Evolutionary conservation across 257 asterid species (phyloP).

Genomic region (Nicotiana obtusifolia): DNA sequence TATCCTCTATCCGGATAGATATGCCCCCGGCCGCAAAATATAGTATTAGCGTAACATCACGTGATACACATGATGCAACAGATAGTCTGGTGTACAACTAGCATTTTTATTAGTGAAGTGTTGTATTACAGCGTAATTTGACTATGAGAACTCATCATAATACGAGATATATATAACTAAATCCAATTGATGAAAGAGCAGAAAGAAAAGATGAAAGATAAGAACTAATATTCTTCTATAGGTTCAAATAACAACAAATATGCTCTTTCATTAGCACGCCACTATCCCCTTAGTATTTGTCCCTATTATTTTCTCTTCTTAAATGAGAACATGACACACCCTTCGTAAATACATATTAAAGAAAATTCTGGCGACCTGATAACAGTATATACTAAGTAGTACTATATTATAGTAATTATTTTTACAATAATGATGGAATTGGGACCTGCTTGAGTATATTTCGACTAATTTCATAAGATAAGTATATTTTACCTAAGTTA

Average conservation of each 20-base stretch:
- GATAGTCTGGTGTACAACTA: not conserved
- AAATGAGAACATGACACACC: not conserved
- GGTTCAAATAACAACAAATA: not conserved
- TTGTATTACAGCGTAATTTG: not conserved
- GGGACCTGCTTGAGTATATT: too few species aligned
- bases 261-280: not conserved
- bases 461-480: too few species aligned
- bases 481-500: too few species aligned
- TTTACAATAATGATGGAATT: too few species aligned
- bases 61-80: not conserved
- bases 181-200: not conserved
- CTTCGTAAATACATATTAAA: not conserved
- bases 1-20: too few species aligned
- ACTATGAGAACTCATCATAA: not conserved
- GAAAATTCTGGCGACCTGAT: too few species aligned
- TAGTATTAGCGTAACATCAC: not conserved
- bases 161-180: not conserved
- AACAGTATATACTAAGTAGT: too few species aligned
- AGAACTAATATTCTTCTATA: not conserved
- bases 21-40: too few species aligned
- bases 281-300: not conserved
- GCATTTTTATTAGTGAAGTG: not conserved
- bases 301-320: not conserved
- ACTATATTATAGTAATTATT: too few species aligned
- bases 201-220: not conserved